Base-by-base conservation (phyloP, 371 early-diverging fungal species). In the Apophysomyces elegans region DNA sequence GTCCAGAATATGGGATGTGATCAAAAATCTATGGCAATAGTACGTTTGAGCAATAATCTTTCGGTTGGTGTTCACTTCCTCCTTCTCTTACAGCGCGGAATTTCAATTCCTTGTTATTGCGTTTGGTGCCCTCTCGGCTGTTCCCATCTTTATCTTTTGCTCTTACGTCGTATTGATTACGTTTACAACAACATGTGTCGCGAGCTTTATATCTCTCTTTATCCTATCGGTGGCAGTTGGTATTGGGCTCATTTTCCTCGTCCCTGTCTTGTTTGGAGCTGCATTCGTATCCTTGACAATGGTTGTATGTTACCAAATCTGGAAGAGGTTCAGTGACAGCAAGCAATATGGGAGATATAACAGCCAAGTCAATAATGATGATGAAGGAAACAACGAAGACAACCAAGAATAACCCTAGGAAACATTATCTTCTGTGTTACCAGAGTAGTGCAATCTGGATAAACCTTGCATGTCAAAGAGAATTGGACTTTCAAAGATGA, bases 251-350 rank as follows among this genome's bases (percentile, higher is more conserved):
- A 38, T 36, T 39, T 18, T 59, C 60, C 60, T 59, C 8, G 45
- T 37, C 13, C 60, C 60, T 59, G 32, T 59, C n/a, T 37, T 59
- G 9, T 7, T 59, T 32, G 39, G 60, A 6, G 38, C 37, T 59
- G 16, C 38, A 16, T 59, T 59, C 5, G 39, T 39, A 16, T 59
- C 60, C 18, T 13, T 59, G 26, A 41, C 41, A 50, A 7, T 50
- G 21, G 54, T 50, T 21, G 11, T 26, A 8, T 50, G 54, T 26
- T 50, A 18, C 21, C 54, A 50, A 21, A 1, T 50, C 9, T 50
- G 54, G 54, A 50, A 0, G 32, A 5, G n/a, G 4, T 21, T 50
- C 21, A 9, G 18, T 26, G 9, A n/a, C 21, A 50, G 54, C 9
- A 50, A 18, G 9, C 16, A 21, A 9, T 50, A 9, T 50, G 21